A percentile compares a stretch with the other conserved stretches of the same genome.
Evolutionary conservation across 306 rosid genomes (phyloP).

Genomic region (Castanospermum australe): DNA sequence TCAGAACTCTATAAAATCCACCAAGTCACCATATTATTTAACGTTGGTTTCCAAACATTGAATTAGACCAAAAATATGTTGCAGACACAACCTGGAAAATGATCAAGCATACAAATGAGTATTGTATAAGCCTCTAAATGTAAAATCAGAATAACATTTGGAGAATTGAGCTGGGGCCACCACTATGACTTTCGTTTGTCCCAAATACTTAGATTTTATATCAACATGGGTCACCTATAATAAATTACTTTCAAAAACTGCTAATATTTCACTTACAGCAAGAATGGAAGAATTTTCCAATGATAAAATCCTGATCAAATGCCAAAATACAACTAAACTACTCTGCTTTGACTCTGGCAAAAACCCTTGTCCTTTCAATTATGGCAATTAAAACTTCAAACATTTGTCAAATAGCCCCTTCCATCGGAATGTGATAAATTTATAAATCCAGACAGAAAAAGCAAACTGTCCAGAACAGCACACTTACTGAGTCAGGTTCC

Average conservation of each 20-base stretch:
- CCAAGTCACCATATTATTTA: neutral
- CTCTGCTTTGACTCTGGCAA: neutral
- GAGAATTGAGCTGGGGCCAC: neutral
- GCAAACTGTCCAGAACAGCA: neutral
- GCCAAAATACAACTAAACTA: neutral
- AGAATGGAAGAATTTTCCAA: conserved; percentile 1
- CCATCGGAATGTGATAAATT: neutral
- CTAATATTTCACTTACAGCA: neutral
- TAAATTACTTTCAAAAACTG: neutral
- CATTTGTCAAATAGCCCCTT: neutral
- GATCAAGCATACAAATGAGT: neutral
- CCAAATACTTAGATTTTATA: neutral
- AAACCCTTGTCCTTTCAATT: neutral
- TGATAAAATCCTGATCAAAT: neutral
- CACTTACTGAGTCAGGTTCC: neutral
- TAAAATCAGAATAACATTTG: neutral
- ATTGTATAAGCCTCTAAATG: neutral
- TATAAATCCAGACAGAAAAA: neutral
- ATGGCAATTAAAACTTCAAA: conserved; percentile 10
- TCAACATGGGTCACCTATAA: neutral
- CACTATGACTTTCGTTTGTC: neutral
- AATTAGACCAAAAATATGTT: neutral
- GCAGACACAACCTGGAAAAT: neutral
- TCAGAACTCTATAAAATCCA: conserved; percentile 1
- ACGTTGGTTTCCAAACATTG: neutral